Conservation (phyloP, 2,329 filamentous ascomycete species). For the Exophiala sp. region DNA sequence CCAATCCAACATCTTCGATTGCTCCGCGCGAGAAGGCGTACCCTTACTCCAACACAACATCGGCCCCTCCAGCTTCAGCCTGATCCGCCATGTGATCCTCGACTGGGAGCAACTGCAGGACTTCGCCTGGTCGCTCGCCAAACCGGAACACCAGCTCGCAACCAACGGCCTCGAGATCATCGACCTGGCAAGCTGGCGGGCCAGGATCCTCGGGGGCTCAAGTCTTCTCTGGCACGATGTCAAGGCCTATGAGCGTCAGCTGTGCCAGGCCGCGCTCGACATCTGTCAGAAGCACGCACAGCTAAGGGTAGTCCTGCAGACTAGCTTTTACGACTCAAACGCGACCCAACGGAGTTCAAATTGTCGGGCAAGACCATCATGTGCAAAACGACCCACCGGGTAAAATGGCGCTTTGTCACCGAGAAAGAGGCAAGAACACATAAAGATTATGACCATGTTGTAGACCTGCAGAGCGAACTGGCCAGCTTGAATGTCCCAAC, state of each 20-base stretch:
- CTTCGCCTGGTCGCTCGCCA: constrained; percentile 10
- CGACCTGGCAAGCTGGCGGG: neutral
- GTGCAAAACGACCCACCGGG: neutral
- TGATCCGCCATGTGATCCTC: constrained; percentile 12
- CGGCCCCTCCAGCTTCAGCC: constrained; percentile 1
- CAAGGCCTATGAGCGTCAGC: constrained; percentile 6
- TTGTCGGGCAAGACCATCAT: neutral
- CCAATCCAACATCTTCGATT: constrained; percentile 9
- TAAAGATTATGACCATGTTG: neutral
- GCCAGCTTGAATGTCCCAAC: neutral
- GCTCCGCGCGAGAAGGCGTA: constrained; percentile 2
- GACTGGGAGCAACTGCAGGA: constrained; percentile 16
- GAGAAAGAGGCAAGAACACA: neutral
- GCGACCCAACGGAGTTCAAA: neutral
- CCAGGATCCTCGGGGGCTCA: neutral
- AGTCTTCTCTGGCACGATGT: constrained; percentile 3
- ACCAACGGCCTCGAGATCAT: constrained; percentile 1
- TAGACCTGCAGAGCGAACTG: constrained; percentile 3
- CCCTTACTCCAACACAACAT: constrained; percentile 6
- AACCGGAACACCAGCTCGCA: constrained; percentile 1
- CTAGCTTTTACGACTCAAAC: neutral
- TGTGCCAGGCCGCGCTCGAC: constrained; percentile 14
- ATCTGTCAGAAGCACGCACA: constrained; percentile 9
- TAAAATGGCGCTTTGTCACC: constrained; percentile 11
- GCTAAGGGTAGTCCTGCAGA: constrained; percentile 6